A percentile compares a stretch with the other conserved stretches of the same genome.
Evolutionary conservation across 192 early-diverging fungal genomes (phyloP).

Genomic region (Backusella sp.): DNA sequence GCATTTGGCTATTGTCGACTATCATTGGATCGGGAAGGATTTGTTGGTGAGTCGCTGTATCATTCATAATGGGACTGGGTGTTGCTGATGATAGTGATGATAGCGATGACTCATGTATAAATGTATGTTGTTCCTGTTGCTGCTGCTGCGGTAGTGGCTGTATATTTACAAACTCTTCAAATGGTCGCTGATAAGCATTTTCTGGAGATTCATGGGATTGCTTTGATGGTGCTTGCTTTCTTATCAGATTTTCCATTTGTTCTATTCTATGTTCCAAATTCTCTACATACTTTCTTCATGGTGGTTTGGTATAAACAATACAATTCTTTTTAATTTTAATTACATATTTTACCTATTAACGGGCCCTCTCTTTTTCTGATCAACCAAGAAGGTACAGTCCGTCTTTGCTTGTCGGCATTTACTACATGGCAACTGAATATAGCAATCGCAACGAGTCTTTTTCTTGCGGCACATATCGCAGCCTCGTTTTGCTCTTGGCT

Average conservation of each 20-base stretch:
- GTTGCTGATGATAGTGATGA: neutral
- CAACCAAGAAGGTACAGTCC: constrained; percentile 45
- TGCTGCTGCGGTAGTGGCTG: neutral
- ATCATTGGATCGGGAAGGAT: neutral
- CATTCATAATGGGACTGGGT: neutral
- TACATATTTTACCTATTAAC: constrained; percentile 59
- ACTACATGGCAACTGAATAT: constrained; percentile 59
- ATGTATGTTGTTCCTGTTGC: neutral
- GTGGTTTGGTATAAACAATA: neutral
- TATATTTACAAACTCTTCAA: neutral
- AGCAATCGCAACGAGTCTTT: constrained; percentile 81
- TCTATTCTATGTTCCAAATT: constrained; percentile 69
- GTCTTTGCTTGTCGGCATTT: constrained; percentile 62
- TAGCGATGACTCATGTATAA: neutral
- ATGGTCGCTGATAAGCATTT: neutral
- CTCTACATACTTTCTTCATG: constrained; percentile 50
- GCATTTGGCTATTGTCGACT: neutral
- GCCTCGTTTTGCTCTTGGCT: constrained; percentile 29
- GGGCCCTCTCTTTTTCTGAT: constrained; percentile 65
- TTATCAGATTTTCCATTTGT: constrained; percentile 68
- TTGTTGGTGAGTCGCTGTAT: neutral
- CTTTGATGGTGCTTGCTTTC: constrained; percentile 7
- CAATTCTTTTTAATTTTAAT: neutral
- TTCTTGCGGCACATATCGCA: constrained; percentile 77
- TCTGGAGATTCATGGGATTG: neutral